Conservation (phyloP, 2,329 filamentous ascomycete genomes). For the Pleoardoris graminearum region DNA sequence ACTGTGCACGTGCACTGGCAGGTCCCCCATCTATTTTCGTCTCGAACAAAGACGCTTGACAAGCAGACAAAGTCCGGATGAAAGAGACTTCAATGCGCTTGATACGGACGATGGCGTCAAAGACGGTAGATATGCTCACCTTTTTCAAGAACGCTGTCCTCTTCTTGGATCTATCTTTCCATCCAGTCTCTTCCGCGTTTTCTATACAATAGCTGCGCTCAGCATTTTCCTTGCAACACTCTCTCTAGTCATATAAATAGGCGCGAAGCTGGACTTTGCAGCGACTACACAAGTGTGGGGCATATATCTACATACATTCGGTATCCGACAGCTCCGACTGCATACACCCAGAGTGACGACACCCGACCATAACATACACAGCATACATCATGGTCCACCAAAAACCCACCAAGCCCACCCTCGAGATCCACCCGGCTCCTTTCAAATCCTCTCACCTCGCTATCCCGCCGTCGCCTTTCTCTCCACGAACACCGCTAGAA, state of each 20-base stretch:
- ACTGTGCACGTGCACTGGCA: not conserved
- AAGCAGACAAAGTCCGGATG: not conserved
- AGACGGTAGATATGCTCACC: not conserved
- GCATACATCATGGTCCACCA: slow-evolving; percentile 9
- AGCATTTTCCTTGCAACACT: not conserved
- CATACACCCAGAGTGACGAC: too few relatives aligned
- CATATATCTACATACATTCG: not conserved
- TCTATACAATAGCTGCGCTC: not conserved
- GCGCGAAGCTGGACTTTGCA: slow-evolving; percentile 8
- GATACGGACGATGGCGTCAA: not conserved
- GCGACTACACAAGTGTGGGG: not conserved
- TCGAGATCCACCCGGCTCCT: slow-evolving; percentile 44
- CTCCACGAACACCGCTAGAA: slow-evolving; percentile 33
- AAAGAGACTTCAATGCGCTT: not conserved
- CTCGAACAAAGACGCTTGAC: slow-evolving; percentile 1
- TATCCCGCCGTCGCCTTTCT: slow-evolving; percentile 51
- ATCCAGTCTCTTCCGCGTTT: not conserved
- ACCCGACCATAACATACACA: too few relatives aligned
- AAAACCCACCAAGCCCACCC: slow-evolving; percentile 6
- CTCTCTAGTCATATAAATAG: not conserved
- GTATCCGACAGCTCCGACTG: too few relatives aligned
- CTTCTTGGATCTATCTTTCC: not conserved
- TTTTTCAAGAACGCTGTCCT: not conserved
- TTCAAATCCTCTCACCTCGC: slow-evolving; percentile 51
- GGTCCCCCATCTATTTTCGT: not conserved